Evolutionary conservation across 129 eudicot genomes (phyloP), one percentile per base, ranked within the genome.

Genomic region (Pulicaria dysenterica): DNA sequence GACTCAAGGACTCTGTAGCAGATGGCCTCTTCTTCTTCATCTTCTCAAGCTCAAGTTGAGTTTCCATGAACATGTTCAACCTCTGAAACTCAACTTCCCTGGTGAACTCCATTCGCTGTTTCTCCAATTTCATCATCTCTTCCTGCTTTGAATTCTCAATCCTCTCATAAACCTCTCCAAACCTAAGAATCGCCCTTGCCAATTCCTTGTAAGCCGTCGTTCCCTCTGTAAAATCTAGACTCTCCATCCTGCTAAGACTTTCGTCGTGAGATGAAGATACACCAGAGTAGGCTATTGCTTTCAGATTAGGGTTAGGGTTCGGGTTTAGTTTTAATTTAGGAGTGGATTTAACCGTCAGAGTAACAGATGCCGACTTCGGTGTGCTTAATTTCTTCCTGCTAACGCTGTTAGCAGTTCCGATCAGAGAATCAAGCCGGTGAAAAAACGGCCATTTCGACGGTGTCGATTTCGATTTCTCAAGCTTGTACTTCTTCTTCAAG

Each of bases 41-140:
- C 85, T 77, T 82, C 83, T 85, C 87, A 31, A 85, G 73, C 75
- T 85, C 75, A 37, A 82, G 58, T 71, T 80, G 87, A 41, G 81
- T 53, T 45, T 85, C 90, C 76, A 85, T 64, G 16, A 82, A 83
- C 85, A 85, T 79, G 53, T 83, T 81, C 88, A 87, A 40, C 83
- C 88, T 72, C 80, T 84, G 80, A 51, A 83, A 73, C 86, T 87
- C 92, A 36, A 84, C 50, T 40, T 81, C 88, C 66, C 80, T 79
- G 0, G 86, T 79, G 40, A 87, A 80, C 62, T 83, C 86, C 88
- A 87, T 78, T 57, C 88, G 68, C 83, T 84, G 84, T 48, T 84
- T 87, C 76, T 87, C 92, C 75, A 87, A 68, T 43, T 87, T 86
- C 86, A 87, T 60, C 75, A 84, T 61, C 82, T 83, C 88, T 53